Conservation (phyloP, 1,284 basidiomycete species). For the Malassezia cuniculi region DNA sequence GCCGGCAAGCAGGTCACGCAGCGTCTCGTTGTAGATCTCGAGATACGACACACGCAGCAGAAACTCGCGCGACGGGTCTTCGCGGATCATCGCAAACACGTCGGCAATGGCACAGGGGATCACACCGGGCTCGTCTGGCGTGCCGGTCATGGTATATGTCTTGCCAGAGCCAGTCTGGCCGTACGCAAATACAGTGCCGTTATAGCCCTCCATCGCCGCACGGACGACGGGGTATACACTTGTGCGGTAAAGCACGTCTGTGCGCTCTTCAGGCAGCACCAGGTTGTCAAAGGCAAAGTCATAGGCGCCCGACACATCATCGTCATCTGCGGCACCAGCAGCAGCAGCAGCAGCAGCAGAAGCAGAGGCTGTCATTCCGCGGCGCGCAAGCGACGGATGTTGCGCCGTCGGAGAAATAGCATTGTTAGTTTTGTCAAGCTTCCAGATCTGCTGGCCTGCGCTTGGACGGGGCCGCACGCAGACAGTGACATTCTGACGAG, state of each 20-base stretch:
- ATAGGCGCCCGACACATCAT: conserved; percentile 19
- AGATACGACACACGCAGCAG: conserved; percentile 52
- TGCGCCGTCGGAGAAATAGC: conserved; percentile 33
- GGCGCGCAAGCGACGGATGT: conserved; percentile 37
- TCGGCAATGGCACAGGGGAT: conserved; percentile 72
- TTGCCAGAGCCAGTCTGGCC: conserved; percentile 59
- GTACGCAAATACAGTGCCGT: conserved; percentile 87
- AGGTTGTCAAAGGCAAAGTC: conserved; percentile 40
- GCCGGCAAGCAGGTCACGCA: conserved; percentile 49
- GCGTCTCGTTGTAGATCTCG: conserved; percentile 53
- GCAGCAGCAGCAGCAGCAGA: conserved; percentile 14
- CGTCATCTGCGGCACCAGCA: conserved; percentile 11
- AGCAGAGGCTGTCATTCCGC: too few relatives aligned
- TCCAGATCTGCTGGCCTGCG: conserved; percentile 20
- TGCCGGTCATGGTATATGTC: conserved; percentile 74
- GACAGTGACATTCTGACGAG: conserved; percentile 38
- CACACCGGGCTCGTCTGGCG: conserved; percentile 73
- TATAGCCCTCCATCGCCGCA: conserved; percentile 90
- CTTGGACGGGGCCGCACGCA: conserved; percentile 34
- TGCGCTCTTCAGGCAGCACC: conserved; percentile 17
- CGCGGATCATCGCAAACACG: conserved; percentile 47
- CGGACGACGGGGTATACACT: conserved; percentile 50
- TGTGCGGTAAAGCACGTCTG: conserved; percentile 44
- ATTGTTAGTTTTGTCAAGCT: conserved; percentile 19
- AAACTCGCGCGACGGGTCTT: conserved; percentile 45